Evolutionary conservation across 805 yeast species (phyloP), one percentile per base, ranked within the genome.

Genomic region (Maudiozyma turicensis): DNA sequence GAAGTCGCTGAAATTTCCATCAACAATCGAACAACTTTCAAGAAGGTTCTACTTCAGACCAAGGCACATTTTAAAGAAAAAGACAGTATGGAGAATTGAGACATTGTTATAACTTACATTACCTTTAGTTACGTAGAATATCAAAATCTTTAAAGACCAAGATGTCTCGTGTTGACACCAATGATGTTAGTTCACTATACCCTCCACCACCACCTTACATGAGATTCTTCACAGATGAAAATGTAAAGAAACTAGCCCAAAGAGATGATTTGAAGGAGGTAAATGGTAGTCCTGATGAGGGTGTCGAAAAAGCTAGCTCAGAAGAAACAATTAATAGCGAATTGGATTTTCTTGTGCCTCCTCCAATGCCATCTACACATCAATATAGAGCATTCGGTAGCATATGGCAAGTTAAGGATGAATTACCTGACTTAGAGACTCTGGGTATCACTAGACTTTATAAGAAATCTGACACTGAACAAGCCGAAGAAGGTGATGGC

Each of bases 171-270:
- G 33, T 32, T 6, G 48, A 40, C 13, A 39, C 58, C 5, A 65
- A 64, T 46, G 67, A 63, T 40, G 67, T 75, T 35, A 76, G 96
- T 13, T 80, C 96, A 6, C 72, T 91, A 40, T 93, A 86, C 57
- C 99, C 99, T 2, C 95, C 95, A 1, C 98, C 99, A 2, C 99
- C 99, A 8, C 85, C 86, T 8, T 87, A 79, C 60, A 77, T 80
- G 55, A 78, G 80, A 61, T 78, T 74, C 58, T 91, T 87, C 70
- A 86, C 95, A 0, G 60, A 70, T 3, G 86, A 78, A 51, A 88
- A 89, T 59, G 55, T 78, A n/a, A 69, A 65, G 20, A 74, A 72
- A 58, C 68, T 75, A 31, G 51, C 57, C 13, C 58, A 54, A 62
- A 53, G 45, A 55, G 44, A 20, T 30, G 31, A 7, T 11, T 13